A percentile compares a stretch with the other conserved stretches of the same genome.
Conservation (phyloP, 306 rosid species). For the Senna siamea region DNA sequence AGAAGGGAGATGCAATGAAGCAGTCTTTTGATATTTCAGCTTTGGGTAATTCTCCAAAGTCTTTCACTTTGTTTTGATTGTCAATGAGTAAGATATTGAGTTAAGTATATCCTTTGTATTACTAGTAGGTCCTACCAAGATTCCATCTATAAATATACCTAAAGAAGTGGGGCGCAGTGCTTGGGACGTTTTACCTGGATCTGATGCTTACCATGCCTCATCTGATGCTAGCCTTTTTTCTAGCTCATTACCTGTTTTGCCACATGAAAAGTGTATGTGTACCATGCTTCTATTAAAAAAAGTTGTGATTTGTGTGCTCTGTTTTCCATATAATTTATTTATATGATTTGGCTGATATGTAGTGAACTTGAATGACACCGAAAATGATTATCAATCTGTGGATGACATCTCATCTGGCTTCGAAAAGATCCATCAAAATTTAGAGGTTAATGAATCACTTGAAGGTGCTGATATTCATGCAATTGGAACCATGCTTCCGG, state of each 20-base stretch:
- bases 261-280: slow-evolving; percentile 68
- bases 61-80: slow-evolving; percentile 19
- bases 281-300: slow-evolving; percentile 11
- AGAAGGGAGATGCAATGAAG: slow-evolving; percentile 67
- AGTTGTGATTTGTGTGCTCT: slow-evolving; percentile 24
- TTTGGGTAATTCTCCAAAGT: slow-evolving; percentile 50
- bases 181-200: slow-evolving; percentile 60
- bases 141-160: slow-evolving; percentile 52
- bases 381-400: slow-evolving; percentile 49
- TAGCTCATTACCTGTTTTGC: slow-evolving; percentile 81
- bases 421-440: slow-evolving; percentile 52
- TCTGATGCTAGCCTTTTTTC: slow-evolving; percentile 81
- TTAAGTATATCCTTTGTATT: slow-evolving; percentile 20
- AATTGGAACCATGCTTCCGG: slow-evolving; percentile 70
- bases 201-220: slow-evolving; percentile 60
- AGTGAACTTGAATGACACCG: slow-evolving; percentile 70
- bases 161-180: slow-evolving; percentile 48
- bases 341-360: slow-evolving; percentile 42
- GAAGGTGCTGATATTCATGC: slow-evolving; percentile 55
- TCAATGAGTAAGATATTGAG: slow-evolving; percentile 18
- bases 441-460: slow-evolving; percentile 50
- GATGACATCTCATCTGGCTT: slow-evolving; percentile 60
- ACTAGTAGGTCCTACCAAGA: slow-evolving; percentile 56
- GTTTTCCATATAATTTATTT: slow-evolving; percentile 27
- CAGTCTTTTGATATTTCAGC: slow-evolving; percentile 54